phyloP scores from a whole-genome alignment of 2,329 filamentous ascomycete species.

The Emergomyces pasteurianus region DNA sequence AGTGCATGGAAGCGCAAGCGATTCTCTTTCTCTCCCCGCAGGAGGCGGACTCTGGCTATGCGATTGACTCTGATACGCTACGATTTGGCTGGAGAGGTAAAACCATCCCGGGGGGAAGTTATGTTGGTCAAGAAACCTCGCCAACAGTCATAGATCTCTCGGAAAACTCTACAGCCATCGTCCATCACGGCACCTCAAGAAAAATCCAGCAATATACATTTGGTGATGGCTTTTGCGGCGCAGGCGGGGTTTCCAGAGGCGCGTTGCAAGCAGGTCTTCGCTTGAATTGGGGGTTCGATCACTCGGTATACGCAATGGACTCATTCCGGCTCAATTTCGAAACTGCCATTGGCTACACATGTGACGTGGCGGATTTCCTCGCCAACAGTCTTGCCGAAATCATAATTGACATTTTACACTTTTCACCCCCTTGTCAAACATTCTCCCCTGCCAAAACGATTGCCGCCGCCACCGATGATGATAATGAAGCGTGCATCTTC shows the following conservation, averaged over 20 bases:
- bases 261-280: slow-evolving; percentile 47
- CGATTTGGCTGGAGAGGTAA: slow-evolving; percentile 23
- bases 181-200: slow-evolving; percentile 14
- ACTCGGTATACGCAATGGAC: slow-evolving; percentile 42
- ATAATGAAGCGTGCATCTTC: slow-evolving; percentile 49
- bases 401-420: slow-evolving; percentile 56
- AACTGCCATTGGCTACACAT: slow-evolving; percentile 19
- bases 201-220: slow-evolving; percentile 45
- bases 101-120: slow-evolving; percentile 21
- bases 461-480: slow-evolving; percentile 46
- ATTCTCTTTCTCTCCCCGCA: slow-evolving; percentile 20
- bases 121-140: background rate
- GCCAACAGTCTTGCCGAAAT: slow-evolving; percentile 21
- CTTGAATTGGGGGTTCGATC: slow-evolving; percentile 54
- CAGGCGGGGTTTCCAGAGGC: slow-evolving; percentile 57
- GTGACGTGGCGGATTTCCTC: slow-evolving; percentile 36
- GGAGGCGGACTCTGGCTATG: slow-evolving; percentile 20
- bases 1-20: slow-evolving; percentile 10
- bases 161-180: slow-evolving; percentile 18
- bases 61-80: slow-evolving; percentile 10
- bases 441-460: slow-evolving; percentile 62
- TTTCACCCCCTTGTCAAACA: slow-evolving; percentile 67
- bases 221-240: slow-evolving; percentile 62
- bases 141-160: slow-evolving; percentile 15
- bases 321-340: slow-evolving; percentile 52